Base-by-base conservation (phyloP, 352 stramenopile genomes). In the Phytophthora podocarpi region DNA sequence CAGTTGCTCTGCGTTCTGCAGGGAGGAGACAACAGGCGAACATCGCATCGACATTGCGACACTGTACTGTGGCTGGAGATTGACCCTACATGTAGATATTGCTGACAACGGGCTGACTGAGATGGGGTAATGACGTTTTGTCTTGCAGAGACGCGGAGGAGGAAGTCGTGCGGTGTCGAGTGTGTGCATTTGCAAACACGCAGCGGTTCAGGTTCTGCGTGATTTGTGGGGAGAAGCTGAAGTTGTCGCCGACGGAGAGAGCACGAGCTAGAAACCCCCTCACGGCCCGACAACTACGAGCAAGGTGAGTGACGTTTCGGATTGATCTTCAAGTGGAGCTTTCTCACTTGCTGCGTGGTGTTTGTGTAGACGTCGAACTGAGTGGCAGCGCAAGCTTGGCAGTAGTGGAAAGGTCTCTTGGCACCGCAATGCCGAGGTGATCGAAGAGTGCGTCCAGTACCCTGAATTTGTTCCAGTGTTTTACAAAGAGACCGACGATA, bases 41-140 rank as follows among this genome's bases (percentile, higher is more conserved):
- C 76, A 85, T 26, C 76, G 76, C 5, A 75, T 85, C 40, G 76
- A 85, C 41, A 62, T 78, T 35, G 73, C 73, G 4, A 71, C 64
- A 15, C 46, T 65, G 76, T 82, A 46, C n/a, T 5, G 55, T 32
- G 4, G 4, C 8, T 13, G 21, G 13, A 41, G 1, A 37, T 36
- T 36, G 32, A n/a, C n/a, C n/a, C n/a, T n/a, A n/a, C n/a, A n/a
- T n/a, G n/a, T n/a, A n/a, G n/a, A n/a, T n/a, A n/a, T n/a, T n/a
- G n/a, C n/a, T n/a, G n/a, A n/a, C n/a, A n/a, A n/a, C n/a, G n/a
- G n/a, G n/a, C n/a, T n/a, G n/a, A n/a, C n/a, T n/a, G n/a, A n/a
- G n/a, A n/a, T n/a, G n/a, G n/a, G n/a, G n/a, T n/a, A n/a, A n/a
- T n/a, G n/a, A n/a, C n/a, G n/a, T n/a, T n/a, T n/a, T n/a, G n/a